Conservation (phyloP, 2,329 filamentous ascomycete species). For the Fusarium chuoi region DNA sequence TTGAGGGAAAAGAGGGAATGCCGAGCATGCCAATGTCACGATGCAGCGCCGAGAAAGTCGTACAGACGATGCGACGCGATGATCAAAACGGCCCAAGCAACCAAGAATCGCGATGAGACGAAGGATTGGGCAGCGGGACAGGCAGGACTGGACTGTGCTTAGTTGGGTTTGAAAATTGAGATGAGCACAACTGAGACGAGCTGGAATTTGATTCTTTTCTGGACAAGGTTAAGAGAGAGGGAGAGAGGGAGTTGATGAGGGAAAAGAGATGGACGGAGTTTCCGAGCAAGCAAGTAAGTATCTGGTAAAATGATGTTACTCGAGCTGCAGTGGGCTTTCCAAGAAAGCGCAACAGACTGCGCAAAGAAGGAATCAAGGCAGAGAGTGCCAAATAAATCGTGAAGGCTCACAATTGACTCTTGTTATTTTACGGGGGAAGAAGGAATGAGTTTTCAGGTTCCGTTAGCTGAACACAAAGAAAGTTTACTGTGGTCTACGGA, state of each 20-base stretch:
- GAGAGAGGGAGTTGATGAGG: not conserved
- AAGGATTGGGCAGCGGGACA: constrained; percentile 14
- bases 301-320: constrained; percentile 17
- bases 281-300: not conserved
- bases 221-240: not conserved
- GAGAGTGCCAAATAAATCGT: not conserved
- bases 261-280: constrained; percentile 21
- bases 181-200: constrained; percentile 16
- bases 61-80: constrained; percentile 23
- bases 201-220: constrained; percentile 15
- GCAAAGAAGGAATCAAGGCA: constrained; percentile 6
- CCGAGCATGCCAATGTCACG: constrained; percentile 44
- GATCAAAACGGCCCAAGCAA: constrained; percentile 28
- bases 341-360: not conserved
- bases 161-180: constrained; percentile 19
- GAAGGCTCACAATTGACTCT: not conserved
- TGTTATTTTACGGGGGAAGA: not conserved
- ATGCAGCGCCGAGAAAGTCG: constrained; percentile 29
- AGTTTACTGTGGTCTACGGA: not conserved
- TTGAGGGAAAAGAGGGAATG: constrained; percentile 40
- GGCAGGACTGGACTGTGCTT: constrained; percentile 5
- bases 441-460: not conserved
- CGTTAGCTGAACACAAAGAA: constrained; percentile 7
- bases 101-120: constrained; percentile 5
- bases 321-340: constrained; percentile 28